Evolutionary conservation across 306 rosid species (phyloP).

Genomic region (Malus domestica): ASM211411v1 NC_041797.1:17993501-17994000

Average conservation of each 20-base stretch:
- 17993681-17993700: too few relatives aligned
- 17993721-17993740: too few relatives aligned
- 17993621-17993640: too few relatives aligned
- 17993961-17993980: conserved; percentile 2
- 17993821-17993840: conserved; percentile 2
- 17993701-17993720: too few relatives aligned
- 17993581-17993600: too few relatives aligned
- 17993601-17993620: too few relatives aligned
- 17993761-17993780: background rate
- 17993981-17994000: background rate
- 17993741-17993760: background rate
- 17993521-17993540: too few relatives aligned
- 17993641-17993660: too few relatives aligned
- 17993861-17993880: background rate
- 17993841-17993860: conserved; percentile 7
- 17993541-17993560: too few relatives aligned
- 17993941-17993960: background rate
- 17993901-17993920: background rate
- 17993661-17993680: too few relatives aligned
- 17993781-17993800: background rate
- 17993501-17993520: too few relatives aligned
- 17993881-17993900: background rate
- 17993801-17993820: background rate
- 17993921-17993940: background rate
- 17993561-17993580: too few relatives aligned